A percentile compares a stretch with the other conserved stretches of the same genome.
Conservation (phyloP, 768 basidiomycete genomes). For the Mycena olivaceomarginata region DNA sequence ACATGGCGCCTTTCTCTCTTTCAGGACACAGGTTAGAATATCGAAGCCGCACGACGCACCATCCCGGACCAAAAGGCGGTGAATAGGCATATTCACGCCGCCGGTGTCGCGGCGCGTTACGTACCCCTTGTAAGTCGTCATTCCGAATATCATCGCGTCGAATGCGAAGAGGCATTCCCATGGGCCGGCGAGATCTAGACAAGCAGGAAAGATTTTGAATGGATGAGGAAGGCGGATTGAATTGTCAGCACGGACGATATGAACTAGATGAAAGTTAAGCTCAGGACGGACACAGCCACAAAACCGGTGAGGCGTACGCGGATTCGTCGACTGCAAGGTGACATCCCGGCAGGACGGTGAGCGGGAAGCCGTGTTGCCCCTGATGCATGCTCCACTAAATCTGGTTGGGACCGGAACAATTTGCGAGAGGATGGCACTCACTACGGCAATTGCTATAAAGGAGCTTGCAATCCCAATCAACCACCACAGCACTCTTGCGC, state of each 20-base stretch:
- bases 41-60: conserved; percentile 4
- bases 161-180: conserved; percentile 57
- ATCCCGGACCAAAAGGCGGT: conserved; percentile 26
- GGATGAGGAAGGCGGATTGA: neutral
- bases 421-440: conserved; percentile 34
- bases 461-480: conserved; percentile 41
- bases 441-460: conserved; percentile 44
- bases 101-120: conserved; percentile 12
- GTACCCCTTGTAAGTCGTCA: conserved; percentile 21
- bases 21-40: no score
- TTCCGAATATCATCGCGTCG: conserved; percentile 53
- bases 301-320: conserved; percentile 22
- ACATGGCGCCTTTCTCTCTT: conserved; percentile 26
- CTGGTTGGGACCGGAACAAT: conserved; percentile 19
- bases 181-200: conserved; percentile 29
- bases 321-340: conserved; percentile 26
- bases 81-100: conserved; percentile 8
- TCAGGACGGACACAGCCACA: conserved; percentile 1
- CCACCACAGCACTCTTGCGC: conserved; percentile 46
- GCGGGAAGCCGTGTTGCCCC: conserved; percentile 26
- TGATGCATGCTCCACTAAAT: conserved; percentile 27
- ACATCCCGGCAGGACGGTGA: conserved; percentile 28
- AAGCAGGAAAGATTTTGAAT: neutral
- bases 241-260: conserved; percentile 19
- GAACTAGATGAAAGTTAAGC: conserved; percentile 8